Percentiles rank a stretch among this genome's conserved stretches.
Evolutionary conservation across 2,329 filamentous ascomycete species (phyloP).

Genomic region (Penicillium verrucosum): DNA sequence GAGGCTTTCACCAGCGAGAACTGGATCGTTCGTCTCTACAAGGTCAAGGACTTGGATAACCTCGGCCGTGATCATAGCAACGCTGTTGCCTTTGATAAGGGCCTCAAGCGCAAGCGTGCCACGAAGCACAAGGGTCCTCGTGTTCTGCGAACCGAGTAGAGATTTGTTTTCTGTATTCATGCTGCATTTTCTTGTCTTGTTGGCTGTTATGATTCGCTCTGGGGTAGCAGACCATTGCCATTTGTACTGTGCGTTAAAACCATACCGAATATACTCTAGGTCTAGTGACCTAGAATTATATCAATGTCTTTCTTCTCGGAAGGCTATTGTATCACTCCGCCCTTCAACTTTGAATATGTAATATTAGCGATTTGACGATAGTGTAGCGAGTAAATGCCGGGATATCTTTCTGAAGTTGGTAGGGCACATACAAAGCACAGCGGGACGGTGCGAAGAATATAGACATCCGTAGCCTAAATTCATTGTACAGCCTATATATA

Average conservation of each 20-base stretch:
- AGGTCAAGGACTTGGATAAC: constrained; percentile 98
- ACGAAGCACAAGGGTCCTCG: constrained; percentile 44
- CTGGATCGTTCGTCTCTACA: constrained; percentile 99
- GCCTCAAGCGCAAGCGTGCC: constrained; percentile 52
- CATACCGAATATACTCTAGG: constrained; percentile 11
- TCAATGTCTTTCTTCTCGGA: neutral
- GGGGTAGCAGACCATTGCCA: constrained; percentile 7
- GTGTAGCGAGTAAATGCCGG: neutral
- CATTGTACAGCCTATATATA: constrained; percentile 10
- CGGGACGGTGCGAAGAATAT: constrained; percentile 1
- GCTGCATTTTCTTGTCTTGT: constrained; percentile 9
- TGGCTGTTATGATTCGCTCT: constrained; percentile 11
- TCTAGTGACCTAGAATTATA: constrained; percentile 3
- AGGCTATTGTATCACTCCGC: neutral
- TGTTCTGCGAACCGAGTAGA: constrained; percentile 45
- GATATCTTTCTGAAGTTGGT: neutral
- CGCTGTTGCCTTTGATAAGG: constrained; percentile 53
- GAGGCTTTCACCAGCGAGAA: constrained; percentile 99
- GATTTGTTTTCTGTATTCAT: constrained; percentile 8
- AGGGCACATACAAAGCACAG: neutral
- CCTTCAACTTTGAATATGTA: neutral
- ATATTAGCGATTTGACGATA: no score
- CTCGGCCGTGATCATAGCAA: constrained; percentile 80
- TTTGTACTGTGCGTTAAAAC: constrained; percentile 11
- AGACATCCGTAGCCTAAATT: constrained; percentile 10